Conservation (phyloP, 257 asterid genomes). For the Fraxinus americana region DNA sequence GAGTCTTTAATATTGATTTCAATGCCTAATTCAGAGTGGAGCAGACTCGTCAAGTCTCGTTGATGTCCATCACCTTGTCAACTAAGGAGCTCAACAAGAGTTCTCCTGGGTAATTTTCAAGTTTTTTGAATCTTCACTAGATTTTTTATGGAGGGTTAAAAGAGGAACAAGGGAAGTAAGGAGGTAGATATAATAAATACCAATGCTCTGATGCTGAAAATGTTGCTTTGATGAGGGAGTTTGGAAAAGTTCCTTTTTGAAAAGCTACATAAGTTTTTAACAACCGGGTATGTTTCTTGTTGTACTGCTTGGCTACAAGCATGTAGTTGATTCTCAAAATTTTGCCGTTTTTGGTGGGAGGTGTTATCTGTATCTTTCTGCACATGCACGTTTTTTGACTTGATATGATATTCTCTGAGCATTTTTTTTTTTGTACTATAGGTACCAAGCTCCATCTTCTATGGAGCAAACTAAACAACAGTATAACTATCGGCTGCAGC, state of each 20-base stretch:
- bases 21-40: conserved; percentile 68
- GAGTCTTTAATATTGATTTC: background rate
- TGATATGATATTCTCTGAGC: background rate
- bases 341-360: background rate
- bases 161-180: background rate
- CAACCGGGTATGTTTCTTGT: background rate
- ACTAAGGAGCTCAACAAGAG: conserved; percentile 76
- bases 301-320: background rate
- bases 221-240: background rate
- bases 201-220: background rate
- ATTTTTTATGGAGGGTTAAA: background rate
- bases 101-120: conserved; percentile 73
- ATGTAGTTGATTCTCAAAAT: background rate
- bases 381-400: background rate
- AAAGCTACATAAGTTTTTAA: background rate
- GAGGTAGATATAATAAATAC: background rate
- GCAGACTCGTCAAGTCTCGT: conserved; percentile 94
- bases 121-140: background rate
- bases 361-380: background rate
- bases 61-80: conserved; percentile 90
- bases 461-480: conserved; percentile 57
- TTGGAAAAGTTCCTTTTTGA: background rate
- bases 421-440: conserved; percentile 14
- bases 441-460: conserved; percentile 82
- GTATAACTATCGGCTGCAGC: conserved; percentile 58